These are phyloP conservation scores for Voacanga thouarsii DNA, from an alignment of 257 asterid species.

Conservation along the genomic window DNA sequence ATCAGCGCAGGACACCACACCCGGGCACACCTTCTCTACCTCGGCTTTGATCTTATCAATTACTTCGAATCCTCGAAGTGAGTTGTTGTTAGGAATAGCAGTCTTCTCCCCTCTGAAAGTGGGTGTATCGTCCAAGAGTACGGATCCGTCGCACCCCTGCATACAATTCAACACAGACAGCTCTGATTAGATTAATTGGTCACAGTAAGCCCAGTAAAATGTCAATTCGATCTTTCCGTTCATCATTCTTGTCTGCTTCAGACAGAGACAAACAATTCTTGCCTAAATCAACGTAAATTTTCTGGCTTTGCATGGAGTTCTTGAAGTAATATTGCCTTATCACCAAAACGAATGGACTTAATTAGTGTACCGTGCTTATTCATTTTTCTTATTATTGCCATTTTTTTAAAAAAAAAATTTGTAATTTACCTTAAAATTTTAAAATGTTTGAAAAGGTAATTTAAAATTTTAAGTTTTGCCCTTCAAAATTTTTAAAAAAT, in stretches of 20 bases:
- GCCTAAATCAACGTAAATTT: too few relatives aligned
- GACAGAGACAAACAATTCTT: too few relatives aligned
- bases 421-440: too few relatives aligned
- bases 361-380: too few relatives aligned
- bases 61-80: slow-evolving; percentile 42
- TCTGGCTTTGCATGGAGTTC: too few relatives aligned
- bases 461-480: too few relatives aligned
- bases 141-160: slow-evolving; percentile 64
- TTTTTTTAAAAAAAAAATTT: too few relatives aligned
- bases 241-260: background rate
- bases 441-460: too few relatives aligned
- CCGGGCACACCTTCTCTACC: slow-evolving; percentile 44
- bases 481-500: too few relatives aligned
- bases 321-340: too few relatives aligned
- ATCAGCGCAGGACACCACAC: slow-evolving; percentile 59
- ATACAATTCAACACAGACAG: background rate
- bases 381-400: too few relatives aligned
- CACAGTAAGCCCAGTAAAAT: background rate
- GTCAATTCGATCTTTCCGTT: background rate
- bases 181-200: background rate
- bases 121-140: slow-evolving; percentile 47
- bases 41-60: slow-evolving; percentile 40
- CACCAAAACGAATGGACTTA: too few relatives aligned
- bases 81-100: slow-evolving; percentile 41
- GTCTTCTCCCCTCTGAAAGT: slow-evolving; percentile 44